Conservation (phyloP, 2,329 filamentous ascomycete genomes). For the Ophiostoma piceae region DNA sequence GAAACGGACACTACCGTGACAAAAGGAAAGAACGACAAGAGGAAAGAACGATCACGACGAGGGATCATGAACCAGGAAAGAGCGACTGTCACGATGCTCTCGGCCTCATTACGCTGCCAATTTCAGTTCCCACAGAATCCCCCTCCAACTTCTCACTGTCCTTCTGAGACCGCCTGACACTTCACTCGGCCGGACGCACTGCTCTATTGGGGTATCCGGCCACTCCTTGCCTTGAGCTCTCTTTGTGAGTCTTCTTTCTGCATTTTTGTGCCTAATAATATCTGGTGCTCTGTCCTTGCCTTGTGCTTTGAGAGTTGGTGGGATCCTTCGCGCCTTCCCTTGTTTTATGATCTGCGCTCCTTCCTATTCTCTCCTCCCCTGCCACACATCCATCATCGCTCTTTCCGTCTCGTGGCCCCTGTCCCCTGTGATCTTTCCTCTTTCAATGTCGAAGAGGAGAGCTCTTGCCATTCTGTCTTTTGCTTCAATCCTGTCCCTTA, state of each 20-base stretch:
- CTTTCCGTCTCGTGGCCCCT: neutral
- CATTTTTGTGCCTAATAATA: neutral
- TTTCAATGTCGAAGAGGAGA: neutral
- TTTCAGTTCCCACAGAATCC: neutral
- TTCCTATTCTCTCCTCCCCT: neutral
- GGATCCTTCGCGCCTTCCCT: neutral
- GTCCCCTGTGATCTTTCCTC: neutral
- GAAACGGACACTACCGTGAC: neutral
- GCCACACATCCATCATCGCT: neutral
- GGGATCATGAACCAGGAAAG: neutral
- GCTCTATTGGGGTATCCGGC: neutral
- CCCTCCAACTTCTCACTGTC: neutral
- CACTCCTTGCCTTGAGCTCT: neutral
- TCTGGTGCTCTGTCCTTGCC: neutral
- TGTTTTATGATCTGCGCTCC: neutral
- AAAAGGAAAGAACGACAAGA: neutral
- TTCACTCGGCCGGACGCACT: neutral
- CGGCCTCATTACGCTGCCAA: neutral
- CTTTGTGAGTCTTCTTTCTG: neutral
- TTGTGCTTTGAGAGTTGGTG: neutral
- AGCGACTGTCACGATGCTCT: neutral
- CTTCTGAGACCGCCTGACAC: neutral
- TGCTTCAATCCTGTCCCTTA: neutral
- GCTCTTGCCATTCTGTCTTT: neutral
- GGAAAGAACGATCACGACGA: neutral